Base-by-base conservation (phyloP, 371 early-diverging fungal species). In the Rhizopus sp. region DNA sequence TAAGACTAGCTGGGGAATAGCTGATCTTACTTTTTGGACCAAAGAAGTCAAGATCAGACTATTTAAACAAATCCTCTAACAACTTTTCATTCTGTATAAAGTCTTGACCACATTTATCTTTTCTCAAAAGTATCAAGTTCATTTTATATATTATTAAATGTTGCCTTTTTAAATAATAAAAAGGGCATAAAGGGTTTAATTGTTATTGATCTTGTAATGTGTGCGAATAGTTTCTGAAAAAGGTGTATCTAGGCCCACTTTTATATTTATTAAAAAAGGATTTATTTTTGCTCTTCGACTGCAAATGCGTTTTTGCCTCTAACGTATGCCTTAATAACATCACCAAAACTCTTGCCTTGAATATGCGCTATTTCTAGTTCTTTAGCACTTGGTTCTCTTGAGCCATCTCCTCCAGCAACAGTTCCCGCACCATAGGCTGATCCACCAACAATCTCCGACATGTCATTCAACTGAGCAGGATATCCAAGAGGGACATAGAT, bases 401-500 rank as follows among this genome's bases (percentile, higher is more conserved):
- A 70, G 0, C 89, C 92, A 57, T 92, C 87, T 38, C 81, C 74
- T 23, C 66, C 70, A 10, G 90, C 81, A 37, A 93, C 60, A 9
- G 88, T 77, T 52, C 82, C 84, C 50, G 81, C 88, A 31, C 84
- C 78, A 62, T 59, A 78, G 5, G 68, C 58, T 37, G 70, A 64
- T 31, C 69, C 92, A 50, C 92, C 92, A 33, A 79, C 50, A 4
- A 79, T 72, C 32, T 72, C 76, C 3, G 50, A 47, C 17, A 60
- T 68, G 47, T 66, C 59, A 32, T 68, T 73, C 38, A 78, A 44
- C 15, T 53, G 50, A 2, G 78, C 55, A 10, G 75, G 64, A 52
- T 72, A 86, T 3, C 90, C 90, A 56, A 91, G 67, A 3, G 94
- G 92, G 9, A 93, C 90, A 58, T 82, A 93, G 44, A 82, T 69